Base-by-base conservation (phyloP, 139 green algal species). In the Chlamydomonas sp. region DNA sequence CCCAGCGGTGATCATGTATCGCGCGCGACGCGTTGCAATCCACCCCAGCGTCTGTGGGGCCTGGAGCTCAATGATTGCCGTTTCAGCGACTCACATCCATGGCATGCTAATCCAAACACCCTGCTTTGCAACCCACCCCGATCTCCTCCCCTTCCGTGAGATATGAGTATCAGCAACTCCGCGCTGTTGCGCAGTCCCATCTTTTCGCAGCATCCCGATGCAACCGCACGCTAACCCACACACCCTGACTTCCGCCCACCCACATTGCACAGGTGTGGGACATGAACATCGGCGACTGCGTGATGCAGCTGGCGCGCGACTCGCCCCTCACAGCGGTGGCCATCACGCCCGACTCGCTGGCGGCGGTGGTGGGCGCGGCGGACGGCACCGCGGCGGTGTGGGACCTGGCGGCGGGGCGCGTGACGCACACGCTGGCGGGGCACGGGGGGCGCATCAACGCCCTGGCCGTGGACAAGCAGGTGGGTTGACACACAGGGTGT, bases 201-300 rank as follows among this genome's bases (percentile, higher is more conserved):
- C 31, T 49, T 49, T 49, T 49, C 31, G 31, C 31, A 49, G 31
- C 31, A 49, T 49, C 31, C 31, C 31, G 31, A 49, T 49, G 31
- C 31, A 49, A 49, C 31, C 31, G 31, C 31, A 49, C 31, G 31
- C 31, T 49, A 49, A 49, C 31, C 31, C 31, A 49, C 31, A 49
- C 31, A 49, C 31, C 31, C 5, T 16, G 74, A 63, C 77, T 60
- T 16, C 31, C 63, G n/a, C 10, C 9, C 78, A 8, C 57, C 49
- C 79, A 80, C 18, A 7, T 63, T 66, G 64, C 66, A 12, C 87
- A 93, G 88, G 93, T 97, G 57, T 98, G 96, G 95, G 96, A 98
- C 91, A 94, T 98, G 89, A 96, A 98, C 78, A 96, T 97, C 62
- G 96, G 96, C 2, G 96, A 98, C 82, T 98, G 96, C 71, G 92